Evolutionary conservation across 1,284 basidiomycete species (phyloP), one percentile per base, ranked within the genome.

Genomic region (Fomitopsis pinicola): DNA sequence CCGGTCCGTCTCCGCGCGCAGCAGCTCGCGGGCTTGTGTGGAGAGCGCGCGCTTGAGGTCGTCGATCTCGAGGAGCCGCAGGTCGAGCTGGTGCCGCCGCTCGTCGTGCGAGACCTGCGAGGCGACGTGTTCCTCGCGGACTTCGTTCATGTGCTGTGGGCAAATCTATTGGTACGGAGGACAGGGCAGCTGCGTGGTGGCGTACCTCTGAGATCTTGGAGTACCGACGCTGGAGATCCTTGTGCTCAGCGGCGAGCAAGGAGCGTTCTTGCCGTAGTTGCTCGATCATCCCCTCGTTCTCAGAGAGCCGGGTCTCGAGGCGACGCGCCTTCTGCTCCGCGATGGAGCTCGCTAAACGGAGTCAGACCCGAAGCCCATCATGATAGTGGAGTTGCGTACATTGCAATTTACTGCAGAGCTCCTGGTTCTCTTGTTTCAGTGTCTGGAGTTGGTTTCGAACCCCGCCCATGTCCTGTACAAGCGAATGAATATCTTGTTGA

Each of bases 211-310:
- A 82, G 6, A 82, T 78, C 56, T 89, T 82, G 9, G 83, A 73
- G 67, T 85, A 88, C 28, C 81, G 83, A 40, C 79, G 79, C 69
- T 92, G 88, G 42, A 93, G 79, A 50, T 83, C 78, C 69, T 89
- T 89, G 70, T 91, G 84, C 63, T 92, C 87, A 22, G 76, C 73
- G 3, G 80, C 79, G 38, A 92, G 81, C 55, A 87, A 70, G 22
- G 86, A 81, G 3, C 91, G 86, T 68, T 93, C 91, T 64, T 88
- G 82, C 33, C 91, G 82, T 46, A 93, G 75, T 52, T 87, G 83
- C 42, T 90, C 84, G 57, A 93, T 90, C 5, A 82, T 82, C 61
- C 83, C 82, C 0, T 77, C 73, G 64, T 92, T 93, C 72, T 88
- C 86, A 22, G 80, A 73, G 7, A 89, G 83, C 62, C 82, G 86